Evolutionary conservation across 495 filamentous ascomycete genomes (phyloP).

Genomic region (Lasiosphaeria hispida): DNA sequence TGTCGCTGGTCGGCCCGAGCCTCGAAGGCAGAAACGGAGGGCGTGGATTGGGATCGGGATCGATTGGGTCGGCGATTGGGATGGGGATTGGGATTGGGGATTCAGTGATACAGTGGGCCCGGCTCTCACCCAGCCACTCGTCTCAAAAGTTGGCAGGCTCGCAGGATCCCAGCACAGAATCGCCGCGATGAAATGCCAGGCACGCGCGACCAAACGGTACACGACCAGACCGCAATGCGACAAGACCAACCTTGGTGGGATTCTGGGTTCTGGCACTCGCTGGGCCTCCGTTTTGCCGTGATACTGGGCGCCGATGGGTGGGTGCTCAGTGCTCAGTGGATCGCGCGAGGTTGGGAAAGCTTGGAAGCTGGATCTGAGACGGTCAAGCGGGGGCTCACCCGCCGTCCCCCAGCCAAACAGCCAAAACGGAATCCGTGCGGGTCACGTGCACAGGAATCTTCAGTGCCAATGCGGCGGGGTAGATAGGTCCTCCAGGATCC

Average conservation of each 20-base stretch:
- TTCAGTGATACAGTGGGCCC: too few species aligned
- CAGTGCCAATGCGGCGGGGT: slow-evolving; percentile 1
- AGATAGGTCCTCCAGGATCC: neutral
- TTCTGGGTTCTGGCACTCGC: neutral
- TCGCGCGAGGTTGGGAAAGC: slow-evolving; percentile 7
- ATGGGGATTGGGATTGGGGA: too few species aligned
- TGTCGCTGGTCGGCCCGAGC: slow-evolving; percentile 13
- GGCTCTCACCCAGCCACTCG: too few species aligned
- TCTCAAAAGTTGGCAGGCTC: too few species aligned
- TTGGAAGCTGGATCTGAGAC: slow-evolving; percentile 7
- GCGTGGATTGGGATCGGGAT: neutral
- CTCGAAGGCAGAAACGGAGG: slow-evolving; percentile 9
- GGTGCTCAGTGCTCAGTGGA: slow-evolving; percentile 2
- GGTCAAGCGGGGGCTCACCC: slow-evolving; percentile 9
- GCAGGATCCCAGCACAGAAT: too few species aligned
- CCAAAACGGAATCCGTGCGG: neutral
- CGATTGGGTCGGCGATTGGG: too few species aligned
- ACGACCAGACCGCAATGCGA: neutral
- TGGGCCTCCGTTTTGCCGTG: slow-evolving; percentile 17
- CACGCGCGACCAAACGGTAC: too few species aligned
- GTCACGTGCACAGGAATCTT: neutral
- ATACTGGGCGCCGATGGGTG: slow-evolving; percentile 10
- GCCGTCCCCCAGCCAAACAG: slow-evolving; percentile 10
- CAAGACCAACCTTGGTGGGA: neutral
- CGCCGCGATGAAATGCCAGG: too few species aligned